Conservation (phyloP, 163 green algal genomes). For the Scenedesmus sp. region DNA sequence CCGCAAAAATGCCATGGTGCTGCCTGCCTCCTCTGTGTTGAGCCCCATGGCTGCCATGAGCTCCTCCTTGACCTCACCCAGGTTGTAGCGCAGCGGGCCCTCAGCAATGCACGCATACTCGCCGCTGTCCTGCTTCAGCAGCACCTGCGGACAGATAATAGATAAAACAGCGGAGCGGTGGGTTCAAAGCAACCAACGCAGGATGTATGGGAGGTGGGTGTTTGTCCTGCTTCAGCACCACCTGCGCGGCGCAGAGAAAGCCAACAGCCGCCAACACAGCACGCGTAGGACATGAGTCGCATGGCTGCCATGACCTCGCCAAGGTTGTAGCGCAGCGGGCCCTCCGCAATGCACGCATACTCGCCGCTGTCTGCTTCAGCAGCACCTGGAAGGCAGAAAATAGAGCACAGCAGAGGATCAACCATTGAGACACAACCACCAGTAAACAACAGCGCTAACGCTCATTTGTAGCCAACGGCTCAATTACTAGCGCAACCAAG, state of each 20-base stretch:
- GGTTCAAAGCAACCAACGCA: conserved; percentile 88
- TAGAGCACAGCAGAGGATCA: neutral
- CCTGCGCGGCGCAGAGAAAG: too few relatives aligned
- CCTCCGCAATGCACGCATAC: conserved; percentile 93
- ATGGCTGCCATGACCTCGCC: conserved; percentile 83
- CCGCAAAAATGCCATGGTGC: conserved; percentile 83
- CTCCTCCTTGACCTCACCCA: conserved; percentile 92
- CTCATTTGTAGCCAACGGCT: conserved; percentile 91
- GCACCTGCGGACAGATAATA: conserved; percentile 67
- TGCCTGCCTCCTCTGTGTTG: conserved; percentile 85
- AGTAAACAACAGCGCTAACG: conserved; percentile 94
- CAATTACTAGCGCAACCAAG: too few relatives aligned
- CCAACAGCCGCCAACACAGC: too few relatives aligned
- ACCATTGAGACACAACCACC: conserved; percentile 93
- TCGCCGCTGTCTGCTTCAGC: conserved; percentile 89
- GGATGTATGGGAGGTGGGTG: too few relatives aligned
- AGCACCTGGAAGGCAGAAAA: neutral
- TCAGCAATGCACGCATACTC: conserved; percentile 94
- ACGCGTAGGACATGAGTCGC: conserved; percentile 72
- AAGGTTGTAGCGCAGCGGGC: conserved; percentile 86
- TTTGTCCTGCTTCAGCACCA: too few relatives aligned
- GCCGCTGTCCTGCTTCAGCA: conserved; percentile 93
- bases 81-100: conserved; percentile 83
- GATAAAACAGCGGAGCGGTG: conserved; percentile 69
- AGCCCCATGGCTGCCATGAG: conserved; percentile 94